These are phyloP conservation scores for Aspergillus nanangensis DNA, from an alignment of 495 filamentous ascomycete genomes.

Conservation along the genomic window DNA sequence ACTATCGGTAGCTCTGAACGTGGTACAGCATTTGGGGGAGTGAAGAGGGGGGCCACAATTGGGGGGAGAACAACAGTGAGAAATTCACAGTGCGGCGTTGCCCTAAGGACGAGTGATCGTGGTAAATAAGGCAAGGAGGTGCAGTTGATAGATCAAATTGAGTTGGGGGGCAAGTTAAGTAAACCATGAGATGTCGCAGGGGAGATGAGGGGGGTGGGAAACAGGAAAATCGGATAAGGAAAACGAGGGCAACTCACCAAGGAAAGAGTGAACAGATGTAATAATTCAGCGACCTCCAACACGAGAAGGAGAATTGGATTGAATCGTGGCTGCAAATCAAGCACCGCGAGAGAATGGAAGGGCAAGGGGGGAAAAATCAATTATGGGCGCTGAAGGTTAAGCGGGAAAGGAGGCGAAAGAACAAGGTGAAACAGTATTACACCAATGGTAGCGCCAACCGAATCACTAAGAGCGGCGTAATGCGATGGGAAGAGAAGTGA, in stretches of 20 bases:
- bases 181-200: neutral
- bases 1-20: conserved; percentile 9
- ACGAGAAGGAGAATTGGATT: conserved; percentile 3
- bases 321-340: conserved; percentile 3
- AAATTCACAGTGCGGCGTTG: neutral
- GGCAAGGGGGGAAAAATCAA: conserved; percentile 17
- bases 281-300: neutral
- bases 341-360: conserved; percentile 4
- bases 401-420: conserved; percentile 18
- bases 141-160: conserved; percentile 8
- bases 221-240: neutral
- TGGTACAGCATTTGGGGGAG: conserved; percentile 8
- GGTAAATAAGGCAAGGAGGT: conserved; percentile 19
- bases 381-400: conserved; percentile 11
- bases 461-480: neutral
- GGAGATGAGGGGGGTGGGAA: neutral
- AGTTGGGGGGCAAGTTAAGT: conserved; percentile 1
- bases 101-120: conserved; percentile 2
- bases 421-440: conserved; percentile 12
- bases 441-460: conserved; percentile 8
- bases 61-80: neutral
- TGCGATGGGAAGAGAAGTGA: conserved; percentile 6
- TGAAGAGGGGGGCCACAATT: no score
- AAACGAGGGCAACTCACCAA: neutral
- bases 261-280: conserved; percentile 3